These are phyloP conservation scores for Glonium stellatum DNA, from an alignment of 495 filamentous ascomycete species.

Conservation along the genomic window DNA sequence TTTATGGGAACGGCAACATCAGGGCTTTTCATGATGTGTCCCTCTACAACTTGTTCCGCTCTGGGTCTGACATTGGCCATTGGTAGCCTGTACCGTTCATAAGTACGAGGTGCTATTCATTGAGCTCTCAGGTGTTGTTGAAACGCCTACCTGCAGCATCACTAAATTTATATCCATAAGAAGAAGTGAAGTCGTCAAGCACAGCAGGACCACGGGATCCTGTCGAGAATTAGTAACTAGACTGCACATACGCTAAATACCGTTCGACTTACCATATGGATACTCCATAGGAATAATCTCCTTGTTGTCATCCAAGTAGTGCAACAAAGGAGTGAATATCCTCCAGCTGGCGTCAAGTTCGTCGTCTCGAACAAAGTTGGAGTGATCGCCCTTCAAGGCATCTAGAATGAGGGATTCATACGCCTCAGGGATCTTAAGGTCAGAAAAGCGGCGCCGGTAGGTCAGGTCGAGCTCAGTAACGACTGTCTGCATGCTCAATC, in stretches of 20 bases:
- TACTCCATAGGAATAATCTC: conserved; percentile 99
- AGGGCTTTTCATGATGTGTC: background rate
- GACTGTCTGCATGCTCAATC: conserved; percentile 98
- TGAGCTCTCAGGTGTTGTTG: background rate
- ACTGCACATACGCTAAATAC: conserved; percentile 2
- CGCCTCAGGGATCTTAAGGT: conserved; percentile 98
- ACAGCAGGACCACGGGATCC: conserved; percentile 95
- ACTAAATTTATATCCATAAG: conserved; percentile 98
- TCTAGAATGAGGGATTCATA: conserved; percentile 98
- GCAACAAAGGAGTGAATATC: conserved; percentile 93
- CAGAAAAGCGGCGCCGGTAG: conserved; percentile 95
- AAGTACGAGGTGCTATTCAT: background rate
- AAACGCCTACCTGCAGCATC: conserved; percentile 64
- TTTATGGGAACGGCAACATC: background rate
- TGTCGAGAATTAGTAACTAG: conserved; percentile 35
- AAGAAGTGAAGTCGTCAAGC: conserved; percentile 94
- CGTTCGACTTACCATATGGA: conserved; percentile 73
- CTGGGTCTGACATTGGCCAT: conserved; percentile 22
- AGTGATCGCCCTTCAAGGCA: conserved; percentile 97
- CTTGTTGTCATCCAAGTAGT: conserved; percentile 97
- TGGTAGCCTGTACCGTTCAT: conserved; percentile 20
- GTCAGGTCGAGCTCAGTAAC: conserved; percentile 98
- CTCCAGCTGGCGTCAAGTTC: conserved; percentile 98
- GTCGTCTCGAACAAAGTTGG: conserved; percentile 99
- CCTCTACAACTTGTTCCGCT: conserved; percentile 17